Evolutionary conservation across 2,329 filamentous ascomycete genomes (phyloP), one percentile per base, ranked within the genome.

Genomic region (Teratosphaeria pseudoeucalypti): DNA sequence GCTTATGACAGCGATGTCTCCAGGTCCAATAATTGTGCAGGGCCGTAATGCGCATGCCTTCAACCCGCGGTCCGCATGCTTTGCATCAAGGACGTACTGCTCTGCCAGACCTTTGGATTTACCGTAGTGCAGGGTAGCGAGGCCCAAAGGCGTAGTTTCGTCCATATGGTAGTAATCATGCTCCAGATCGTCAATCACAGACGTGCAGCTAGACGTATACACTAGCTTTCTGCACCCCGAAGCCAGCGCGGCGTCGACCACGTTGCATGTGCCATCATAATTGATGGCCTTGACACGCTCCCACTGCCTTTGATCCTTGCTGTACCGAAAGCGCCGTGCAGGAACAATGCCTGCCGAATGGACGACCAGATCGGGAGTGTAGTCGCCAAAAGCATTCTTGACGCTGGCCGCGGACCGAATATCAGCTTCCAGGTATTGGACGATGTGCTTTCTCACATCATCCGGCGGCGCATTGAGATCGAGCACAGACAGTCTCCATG

Each of bases 61-160:
- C 29, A 72, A 58, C 0, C 68, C 70, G 23, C 65, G 77, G 58
- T 62, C 61, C 23, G 64, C 61, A 70, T 81, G 79, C 90, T 94
- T 69, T 88, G 88, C 57, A 16, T 83, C 79, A 58, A 96, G 79
- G 65, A 95, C 90, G 57, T 91, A 78, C 62, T 86, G 80, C 78
- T 97, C 92, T 55, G 92, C 92, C 62, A 87, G 60, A 65, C 88
- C 89, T 84, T 96, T 97, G 14, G 90, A 95, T 76, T 92, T 86
- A 34, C 91, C 91, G 75, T 97, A 97, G 75, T 92, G 86, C 65
- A 84, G 76, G 61, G 82, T 81, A 34, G 89, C 89, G 54, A 84
- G 81, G 57, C 94, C 85, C 56, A 88, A 81, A 32, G 90, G 90
- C 81, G 88, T 90, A 54, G 82, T 62, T 79, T 97, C 92, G 73